These are phyloP conservation scores for Boletus edulis DNA, from an alignment of 768 basidiomycete genomes.

Conservation along the genomic window DNA sequence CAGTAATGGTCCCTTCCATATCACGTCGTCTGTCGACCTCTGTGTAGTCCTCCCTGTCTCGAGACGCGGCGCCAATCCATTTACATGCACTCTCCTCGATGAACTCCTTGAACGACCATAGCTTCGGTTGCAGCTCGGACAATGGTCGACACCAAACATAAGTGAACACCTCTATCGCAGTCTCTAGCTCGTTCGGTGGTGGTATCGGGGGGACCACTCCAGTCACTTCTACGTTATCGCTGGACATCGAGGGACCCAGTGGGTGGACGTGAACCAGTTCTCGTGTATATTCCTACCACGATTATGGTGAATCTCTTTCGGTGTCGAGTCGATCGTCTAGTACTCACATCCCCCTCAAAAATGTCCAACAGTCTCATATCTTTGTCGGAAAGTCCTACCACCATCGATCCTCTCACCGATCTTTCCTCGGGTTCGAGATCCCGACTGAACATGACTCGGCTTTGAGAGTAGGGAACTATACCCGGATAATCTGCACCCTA, in stretches of 20 bases:
- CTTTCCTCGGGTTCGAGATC: slow-evolving; percentile 60
- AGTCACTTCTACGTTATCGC: slow-evolving; percentile 22
- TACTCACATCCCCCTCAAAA: no score
- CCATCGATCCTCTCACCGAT: slow-evolving; percentile 18
- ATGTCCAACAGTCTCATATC: no score
- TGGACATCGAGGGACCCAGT: slow-evolving; percentile 42
- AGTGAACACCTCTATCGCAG: slow-evolving; percentile 53
- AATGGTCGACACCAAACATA: slow-evolving; percentile 64
- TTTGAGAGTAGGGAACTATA: slow-evolving; percentile 58
- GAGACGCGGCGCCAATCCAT: slow-evolving; percentile 57
- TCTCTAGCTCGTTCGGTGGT: slow-evolving; percentile 30
- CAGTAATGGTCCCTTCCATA: no score
- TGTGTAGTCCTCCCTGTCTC: slow-evolving; percentile 39
- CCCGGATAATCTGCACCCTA: slow-evolving; percentile 82
- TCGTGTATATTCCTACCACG: slow-evolving; percentile 28
- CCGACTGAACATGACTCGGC: slow-evolving; percentile 44
- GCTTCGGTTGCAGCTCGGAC: slow-evolving; percentile 45
- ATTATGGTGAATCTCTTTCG: background rate
- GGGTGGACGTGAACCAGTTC: slow-evolving; percentile 53
- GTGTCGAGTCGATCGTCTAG: no score
- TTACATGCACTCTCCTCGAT: slow-evolving; percentile 71
- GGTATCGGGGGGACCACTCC: slow-evolving; percentile 44
- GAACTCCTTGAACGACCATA: slow-evolving; percentile 87
- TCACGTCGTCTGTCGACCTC: slow-evolving; percentile 51
- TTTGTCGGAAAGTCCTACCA: no score